Evolutionary conservation across 192 early-diverging fungal species (phyloP), one percentile per base, ranked within the genome.

Genomic region (Coemansia sp.): DNA sequence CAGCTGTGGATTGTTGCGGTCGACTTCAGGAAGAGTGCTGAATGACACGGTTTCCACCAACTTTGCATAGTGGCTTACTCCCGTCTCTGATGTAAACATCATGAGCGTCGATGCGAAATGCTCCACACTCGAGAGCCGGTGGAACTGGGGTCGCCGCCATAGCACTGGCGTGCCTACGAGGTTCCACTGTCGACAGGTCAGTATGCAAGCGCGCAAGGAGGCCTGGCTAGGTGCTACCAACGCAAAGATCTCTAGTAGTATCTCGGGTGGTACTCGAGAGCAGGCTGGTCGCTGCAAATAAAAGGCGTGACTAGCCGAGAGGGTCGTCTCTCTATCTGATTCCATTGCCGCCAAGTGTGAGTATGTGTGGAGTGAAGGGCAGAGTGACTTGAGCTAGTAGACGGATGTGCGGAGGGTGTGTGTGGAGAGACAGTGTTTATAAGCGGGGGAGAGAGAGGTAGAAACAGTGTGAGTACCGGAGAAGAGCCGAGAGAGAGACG

Each of bases 121-220:
- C 34, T 83, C 82, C 13, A 88, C 84, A 12, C 68, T 50, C 1
- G 58, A 30, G 11, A 84, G 66, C 13, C 65, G 75, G 18, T 59
- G 53, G 30, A 88, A 83, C 38, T 45, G 64, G 12, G 86, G 86
- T 29, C 69, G 61, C 52, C 70, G 66, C 85, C 85, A 88, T 1
- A 88, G 71, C 15, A 84, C 61, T 3, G 69, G 72, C 22, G 74
- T 85, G 22, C 72, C 86, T 1, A 80, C 70, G 3, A 61, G 50
- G 59, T 82, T 80, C 86, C 86, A 88, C 16, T 69, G 70, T 0
- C 70, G 72, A 45, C 83, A 82, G 0, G 81, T 82, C 47, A 79
- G 64, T 4, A 75, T 70, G 22, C 84, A 84, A 10, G 75, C 61
- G 32, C 76, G 55, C 4, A 87, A 68, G 4, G 86, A 38, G 4